Evolutionary conservation across 768 basidiomycete genomes (phyloP).

Genomic region (Psilocybe cyanescens): DNA sequence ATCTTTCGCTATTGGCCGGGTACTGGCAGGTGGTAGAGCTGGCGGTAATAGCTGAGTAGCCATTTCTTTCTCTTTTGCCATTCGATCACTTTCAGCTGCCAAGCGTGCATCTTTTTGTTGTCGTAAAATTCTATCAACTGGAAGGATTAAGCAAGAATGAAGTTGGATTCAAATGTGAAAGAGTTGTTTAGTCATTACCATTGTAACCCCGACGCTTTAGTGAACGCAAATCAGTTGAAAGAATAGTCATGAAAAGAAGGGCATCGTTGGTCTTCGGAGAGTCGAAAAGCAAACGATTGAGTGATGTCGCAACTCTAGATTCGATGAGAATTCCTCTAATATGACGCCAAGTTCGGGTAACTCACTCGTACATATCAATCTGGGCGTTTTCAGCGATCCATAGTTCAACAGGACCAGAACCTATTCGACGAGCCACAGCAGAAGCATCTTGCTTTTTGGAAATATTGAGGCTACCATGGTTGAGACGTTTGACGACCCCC

Average conservation of each 20-base stretch:
- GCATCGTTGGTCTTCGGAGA: slow-evolving; percentile 85
- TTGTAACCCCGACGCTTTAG: slow-evolving; percentile 87
- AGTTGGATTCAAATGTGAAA: slow-evolving; percentile 3
- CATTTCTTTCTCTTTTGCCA: slow-evolving; percentile 30
- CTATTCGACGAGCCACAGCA: slow-evolving; percentile 62
- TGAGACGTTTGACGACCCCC: slow-evolving; percentile 62
- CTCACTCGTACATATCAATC: slow-evolving; percentile 93
- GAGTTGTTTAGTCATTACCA: slow-evolving; percentile 43
- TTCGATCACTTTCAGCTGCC: slow-evolving; percentile 48
- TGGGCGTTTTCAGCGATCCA: slow-evolving; percentile 78
- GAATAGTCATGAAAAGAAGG: slow-evolving; percentile 89
- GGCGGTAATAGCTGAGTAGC: neutral
- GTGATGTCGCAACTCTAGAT: slow-evolving; percentile 77
- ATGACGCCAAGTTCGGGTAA: slow-evolving; percentile 16
- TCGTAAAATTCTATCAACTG: slow-evolving; percentile 90
- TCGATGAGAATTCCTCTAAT: neutral
- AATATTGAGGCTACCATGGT: slow-evolving; percentile 50
- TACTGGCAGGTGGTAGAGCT: neutral
- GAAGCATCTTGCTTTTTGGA: slow-evolving; percentile 70
- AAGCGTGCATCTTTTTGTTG: slow-evolving; percentile 75
- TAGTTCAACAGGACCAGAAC: slow-evolving; percentile 66
- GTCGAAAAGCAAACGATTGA: slow-evolving; percentile 81
- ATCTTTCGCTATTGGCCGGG: neutral
- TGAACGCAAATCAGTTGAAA: slow-evolving; percentile 86
- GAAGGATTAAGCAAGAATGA: slow-evolving; percentile 11